A percentile compares a stretch with the other conserved stretches of the same genome.
These are phyloP conservation scores for Backusella liffmaniae DNA, from an alignment of 192 early-diverging fungal genomes.

Conservation along the genomic window DNA sequence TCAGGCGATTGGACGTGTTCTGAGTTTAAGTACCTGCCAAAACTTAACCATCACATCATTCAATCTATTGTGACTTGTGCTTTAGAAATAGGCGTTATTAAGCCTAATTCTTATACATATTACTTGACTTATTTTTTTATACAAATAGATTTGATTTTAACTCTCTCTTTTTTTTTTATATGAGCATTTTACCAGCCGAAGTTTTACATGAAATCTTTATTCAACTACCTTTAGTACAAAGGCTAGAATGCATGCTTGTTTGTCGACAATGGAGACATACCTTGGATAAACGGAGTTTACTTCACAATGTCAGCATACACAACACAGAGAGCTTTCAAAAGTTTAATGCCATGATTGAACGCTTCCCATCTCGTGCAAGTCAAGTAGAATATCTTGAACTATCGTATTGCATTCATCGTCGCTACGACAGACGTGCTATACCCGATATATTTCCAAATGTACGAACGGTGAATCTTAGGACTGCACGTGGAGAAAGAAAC, in stretches of 20 bases:
- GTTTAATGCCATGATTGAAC: not conserved
- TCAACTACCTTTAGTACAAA: not conserved
- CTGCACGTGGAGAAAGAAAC: not conserved
- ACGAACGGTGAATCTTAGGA: not conserved
- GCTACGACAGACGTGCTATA: not conserved
- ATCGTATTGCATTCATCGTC: not conserved
- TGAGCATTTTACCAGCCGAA: not conserved
- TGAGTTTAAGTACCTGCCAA: too few species aligned
- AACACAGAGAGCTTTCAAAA: not conserved
- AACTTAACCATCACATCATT: too few species aligned
- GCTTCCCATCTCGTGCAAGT: not conserved
- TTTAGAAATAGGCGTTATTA: not conserved
- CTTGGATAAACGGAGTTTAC: not conserved
- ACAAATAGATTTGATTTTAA: not conserved
- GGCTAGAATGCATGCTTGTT: not conserved
- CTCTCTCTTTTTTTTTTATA: not conserved
- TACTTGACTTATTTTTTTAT: too few species aligned
- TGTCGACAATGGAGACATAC: not conserved
- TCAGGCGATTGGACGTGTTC: too few species aligned
- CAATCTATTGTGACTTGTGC: too few species aligned
- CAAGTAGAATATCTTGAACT: not conserved
- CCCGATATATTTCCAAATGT: not conserved
- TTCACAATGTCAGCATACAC: not conserved
- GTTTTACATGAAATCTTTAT: not conserved
- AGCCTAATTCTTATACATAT: too few species aligned